These are phyloP conservation scores for Mikania micrantha DNA, from an alignment of 129 eudicot species.

Conservation along the genomic window DNA sequence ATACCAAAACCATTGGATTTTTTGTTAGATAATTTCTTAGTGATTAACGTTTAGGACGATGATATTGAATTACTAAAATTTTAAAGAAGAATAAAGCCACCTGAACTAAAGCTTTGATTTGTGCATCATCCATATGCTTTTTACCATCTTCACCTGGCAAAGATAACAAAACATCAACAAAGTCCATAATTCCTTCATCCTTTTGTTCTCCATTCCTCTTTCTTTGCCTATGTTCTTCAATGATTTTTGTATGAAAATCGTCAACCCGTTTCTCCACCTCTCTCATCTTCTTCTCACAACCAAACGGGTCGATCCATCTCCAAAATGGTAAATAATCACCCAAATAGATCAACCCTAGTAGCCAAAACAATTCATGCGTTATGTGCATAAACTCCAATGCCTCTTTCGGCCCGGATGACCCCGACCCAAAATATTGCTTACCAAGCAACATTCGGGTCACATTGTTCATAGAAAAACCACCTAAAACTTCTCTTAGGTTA, in stretches of 20 bases:
- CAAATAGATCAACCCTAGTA: conserved; percentile 83
- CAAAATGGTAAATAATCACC: conserved; percentile 92
- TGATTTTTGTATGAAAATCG: conserved; percentile 66
- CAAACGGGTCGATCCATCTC: conserved; percentile 92
- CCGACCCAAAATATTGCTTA: conserved; percentile 86
- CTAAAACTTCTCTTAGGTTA: conserved; percentile 74
- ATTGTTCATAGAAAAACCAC: conserved; percentile 94
- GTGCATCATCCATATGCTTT: conserved; percentile 75
- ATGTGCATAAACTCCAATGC: conserved; percentile 90
- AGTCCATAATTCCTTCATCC: conserved; percentile 65
- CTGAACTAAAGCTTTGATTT: conserved; percentile 93
- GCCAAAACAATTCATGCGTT: conserved; percentile 83
- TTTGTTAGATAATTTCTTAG: no score
- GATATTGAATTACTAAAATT: neutral
- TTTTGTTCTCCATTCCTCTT: conserved; percentile 21
- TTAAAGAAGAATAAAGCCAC: conserved; percentile 15
- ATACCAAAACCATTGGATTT: no score
- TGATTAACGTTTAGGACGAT: no score
- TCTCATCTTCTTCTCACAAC: conserved; percentile 93
- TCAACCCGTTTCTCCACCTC: conserved; percentile 89
- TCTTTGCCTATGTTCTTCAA: conserved; percentile 65
- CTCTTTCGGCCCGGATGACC: conserved; percentile 69
- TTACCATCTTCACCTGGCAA: conserved; percentile 89
- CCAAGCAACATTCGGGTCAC: conserved; percentile 95
- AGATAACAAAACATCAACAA: conserved; percentile 84